Evolutionary conservation across 1,139 yeast species (phyloP).

Genomic region (Arxiozyma slooffiae): DNA sequence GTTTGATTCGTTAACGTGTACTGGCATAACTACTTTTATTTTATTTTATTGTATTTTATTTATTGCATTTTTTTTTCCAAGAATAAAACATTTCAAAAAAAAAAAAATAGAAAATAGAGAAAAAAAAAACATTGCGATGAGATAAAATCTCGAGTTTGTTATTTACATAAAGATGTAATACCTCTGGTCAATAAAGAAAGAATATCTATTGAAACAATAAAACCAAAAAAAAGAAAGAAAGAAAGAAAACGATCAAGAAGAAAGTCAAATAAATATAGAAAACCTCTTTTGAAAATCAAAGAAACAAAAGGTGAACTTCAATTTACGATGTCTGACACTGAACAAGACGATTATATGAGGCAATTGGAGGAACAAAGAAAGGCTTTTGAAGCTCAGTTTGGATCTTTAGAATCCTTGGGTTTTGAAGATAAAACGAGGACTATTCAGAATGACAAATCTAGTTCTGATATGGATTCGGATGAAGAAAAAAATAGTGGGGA

Average conservation of each 20-base stretch:
- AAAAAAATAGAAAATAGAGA: too few species aligned
- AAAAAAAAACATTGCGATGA: not conserved
- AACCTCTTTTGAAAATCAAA: not conserved
- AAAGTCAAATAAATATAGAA: not conserved
- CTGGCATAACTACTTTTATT: too few species aligned
- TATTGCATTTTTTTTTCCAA: not conserved
- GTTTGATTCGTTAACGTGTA: not conserved
- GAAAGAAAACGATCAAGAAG: not conserved
- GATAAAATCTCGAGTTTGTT: not conserved
- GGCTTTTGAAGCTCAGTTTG: slow-evolving; percentile 64
- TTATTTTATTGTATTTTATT: too few species aligned
- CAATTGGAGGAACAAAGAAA: slow-evolving; percentile 48
- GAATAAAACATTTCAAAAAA: too few species aligned
- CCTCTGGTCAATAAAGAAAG: too few species aligned
- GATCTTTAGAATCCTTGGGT: slow-evolving; percentile 50
- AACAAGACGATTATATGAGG: slow-evolving; percentile 34
- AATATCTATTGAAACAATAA: too few species aligned
- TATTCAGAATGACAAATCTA: slow-evolving; percentile 2
- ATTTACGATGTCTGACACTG: slow-evolving; percentile 1
- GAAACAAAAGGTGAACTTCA: not conserved
- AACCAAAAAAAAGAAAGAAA: too few species aligned
- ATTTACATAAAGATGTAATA: not conserved
- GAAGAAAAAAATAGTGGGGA: slow-evolving; percentile 1
- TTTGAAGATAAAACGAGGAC: slow-evolving; percentile 44
- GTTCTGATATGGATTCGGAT: slow-evolving; percentile 16